Evolutionary conservation across 2,329 filamentous ascomycete species (phyloP), one percentile per base, ranked within the genome.

Genomic region (Orbilia brochopaga): DNA sequence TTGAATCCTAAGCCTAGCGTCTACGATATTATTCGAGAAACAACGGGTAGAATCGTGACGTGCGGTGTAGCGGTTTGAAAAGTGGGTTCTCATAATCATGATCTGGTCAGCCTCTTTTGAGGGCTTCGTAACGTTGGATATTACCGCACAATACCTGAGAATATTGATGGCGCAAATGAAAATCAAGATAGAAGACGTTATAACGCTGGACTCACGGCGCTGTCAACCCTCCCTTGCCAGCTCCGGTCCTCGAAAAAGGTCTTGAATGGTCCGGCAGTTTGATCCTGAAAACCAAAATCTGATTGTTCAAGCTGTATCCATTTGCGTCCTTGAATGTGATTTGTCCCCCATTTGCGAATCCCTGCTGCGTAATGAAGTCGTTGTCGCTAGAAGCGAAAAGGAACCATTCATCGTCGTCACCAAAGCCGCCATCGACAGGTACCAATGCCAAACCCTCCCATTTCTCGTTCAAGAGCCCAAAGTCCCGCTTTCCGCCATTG

Each of bases 331-430:
- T 78, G 74, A 87, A 90, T 7, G 78, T 77, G 42, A 85, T 81
- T 63, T 81, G 79, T 3, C 87, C 87, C 69, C 81, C 82, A 74
- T 89, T 84, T 78, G 88, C 83, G 74, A 74, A 76, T 76, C 86
- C 87, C 78, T 90, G 81, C 78, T 90, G 87, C 0, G 88, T 90
- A 64, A 91, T 86, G 75, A 90, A 90, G 78, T 91, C 88, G 76
- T 91, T 90, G 76, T 91, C 89, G 64, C 85, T 88, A 54, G 90
- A 79, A 11, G 83, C 85, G 73, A 91, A 85, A 35, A 91, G 77
- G 76, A 86, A 90, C 78, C 86, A 90, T 79, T 90, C 85, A 24
- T 85, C 83, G 63, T 85, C 81, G 21, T 78, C 77, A 1, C 79
- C 78, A 59, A 78, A 78, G 51, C 80, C 74, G 0, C 81, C 81